Percentiles rank a stretch among this genome's conserved stretches.
These are phyloP conservation scores for Penicillium cosmopolitanum DNA, from an alignment of 495 filamentous ascomycete genomes.

Conservation along the genomic window DNA sequence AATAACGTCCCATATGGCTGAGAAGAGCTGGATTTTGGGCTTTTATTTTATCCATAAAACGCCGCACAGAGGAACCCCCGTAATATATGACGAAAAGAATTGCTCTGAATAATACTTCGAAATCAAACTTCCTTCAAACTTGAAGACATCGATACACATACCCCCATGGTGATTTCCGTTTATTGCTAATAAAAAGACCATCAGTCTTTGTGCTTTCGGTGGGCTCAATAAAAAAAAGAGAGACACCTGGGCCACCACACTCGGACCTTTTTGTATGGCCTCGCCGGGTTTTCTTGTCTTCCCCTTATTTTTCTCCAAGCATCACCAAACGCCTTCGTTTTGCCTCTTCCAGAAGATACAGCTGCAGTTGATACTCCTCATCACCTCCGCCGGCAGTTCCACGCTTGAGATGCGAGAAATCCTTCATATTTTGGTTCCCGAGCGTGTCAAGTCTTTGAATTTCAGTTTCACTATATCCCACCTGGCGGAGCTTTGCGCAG, in stretches of 20 bases:
- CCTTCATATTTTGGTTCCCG: not conserved
- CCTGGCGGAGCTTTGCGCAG: not conserved
- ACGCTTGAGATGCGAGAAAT: constrained; percentile 1
- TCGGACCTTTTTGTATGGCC: not conserved
- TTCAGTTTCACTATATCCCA: not conserved
- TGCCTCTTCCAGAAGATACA: not conserved
- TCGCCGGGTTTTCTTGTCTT: not conserved
- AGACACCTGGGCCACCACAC: not conserved
- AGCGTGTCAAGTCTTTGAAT: not conserved
- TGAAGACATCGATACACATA: not conserved
- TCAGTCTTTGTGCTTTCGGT: not conserved
- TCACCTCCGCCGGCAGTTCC: not conserved
- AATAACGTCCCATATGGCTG: too few relatives aligned
- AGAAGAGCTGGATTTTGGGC: too few relatives aligned
- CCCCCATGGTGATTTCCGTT: not conserved
- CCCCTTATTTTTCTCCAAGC: not conserved
- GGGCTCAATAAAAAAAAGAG: not conserved
- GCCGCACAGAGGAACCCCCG: too few relatives aligned
- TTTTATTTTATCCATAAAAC: too few relatives aligned
- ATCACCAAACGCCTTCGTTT: constrained; percentile 1
- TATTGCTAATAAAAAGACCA: not conserved
- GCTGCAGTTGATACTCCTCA: not conserved
- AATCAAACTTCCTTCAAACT: not conserved
- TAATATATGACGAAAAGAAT: not conserved
- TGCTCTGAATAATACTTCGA: not conserved